A percentile compares a stretch with the other conserved stretches of the same genome.
Conservation (phyloP, 1,284 basidiomycete species). For the Wolfiporia cocos region DNA sequence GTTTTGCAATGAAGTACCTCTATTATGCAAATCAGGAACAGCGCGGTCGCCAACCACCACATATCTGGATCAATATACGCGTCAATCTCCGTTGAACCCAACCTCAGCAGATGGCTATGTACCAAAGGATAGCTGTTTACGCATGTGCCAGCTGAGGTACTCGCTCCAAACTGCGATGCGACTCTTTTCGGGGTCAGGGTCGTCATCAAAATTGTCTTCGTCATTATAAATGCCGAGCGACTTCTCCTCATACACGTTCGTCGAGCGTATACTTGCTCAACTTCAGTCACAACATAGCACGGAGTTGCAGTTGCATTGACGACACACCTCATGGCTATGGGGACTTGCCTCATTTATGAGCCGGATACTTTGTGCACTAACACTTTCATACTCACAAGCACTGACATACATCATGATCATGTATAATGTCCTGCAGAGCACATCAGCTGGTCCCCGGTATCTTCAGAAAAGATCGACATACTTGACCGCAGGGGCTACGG, state of each 20-base stretch:
- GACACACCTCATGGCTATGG: conserved; percentile 28
- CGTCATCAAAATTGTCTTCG: conserved; percentile 44
- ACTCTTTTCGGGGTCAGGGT: conserved; percentile 38
- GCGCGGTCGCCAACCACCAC: conserved; percentile 81
- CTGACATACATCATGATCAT: conserved; percentile 53
- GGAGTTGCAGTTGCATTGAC: background rate
- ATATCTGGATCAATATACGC: conserved; percentile 58
- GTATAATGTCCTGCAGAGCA: conserved; percentile 43
- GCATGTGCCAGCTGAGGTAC: conserved; percentile 77
- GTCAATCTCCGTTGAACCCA: background rate
- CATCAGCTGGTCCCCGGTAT: conserved; percentile 8
- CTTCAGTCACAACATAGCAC: background rate
- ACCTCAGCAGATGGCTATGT: conserved; percentile 11
- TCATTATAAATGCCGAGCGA: conserved; percentile 73
- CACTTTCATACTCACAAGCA: conserved; percentile 22
- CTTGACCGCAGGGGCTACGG: conserved; percentile 70
- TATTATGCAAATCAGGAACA: conserved; percentile 86
- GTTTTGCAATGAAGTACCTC: conserved; percentile 43
- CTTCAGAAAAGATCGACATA: too few species aligned
- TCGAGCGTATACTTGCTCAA: conserved; percentile 74
- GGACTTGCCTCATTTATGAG: conserved; percentile 24
- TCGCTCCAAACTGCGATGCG: conserved; percentile 67
- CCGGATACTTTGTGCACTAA: background rate
- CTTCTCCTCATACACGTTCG: conserved; percentile 96
- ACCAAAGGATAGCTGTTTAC: conserved; percentile 88